Conservation (phyloP, 2,329 filamentous ascomycete species). For the Sclerotinia borealis region DNA sequence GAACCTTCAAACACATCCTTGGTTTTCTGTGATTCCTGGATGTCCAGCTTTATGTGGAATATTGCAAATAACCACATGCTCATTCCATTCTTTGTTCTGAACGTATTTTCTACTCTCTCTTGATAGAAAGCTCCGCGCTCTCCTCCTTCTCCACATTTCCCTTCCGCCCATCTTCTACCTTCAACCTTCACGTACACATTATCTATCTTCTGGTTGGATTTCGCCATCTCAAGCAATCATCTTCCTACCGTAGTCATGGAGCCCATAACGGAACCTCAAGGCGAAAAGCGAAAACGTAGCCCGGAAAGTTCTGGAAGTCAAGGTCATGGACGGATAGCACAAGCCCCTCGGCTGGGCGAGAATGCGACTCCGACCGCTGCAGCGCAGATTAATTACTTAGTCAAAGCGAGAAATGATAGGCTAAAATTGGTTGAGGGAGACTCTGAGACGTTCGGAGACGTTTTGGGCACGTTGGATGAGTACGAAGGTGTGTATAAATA, state of each 20-base stretch:
- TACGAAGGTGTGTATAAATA: conserved; percentile 55
- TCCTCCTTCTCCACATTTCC: conserved; percentile 1
- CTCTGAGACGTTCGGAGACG: conserved; percentile 63
- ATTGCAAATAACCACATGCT: not conserved
- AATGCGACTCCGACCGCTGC: conserved; percentile 10
- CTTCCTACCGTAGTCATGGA: not conserved
- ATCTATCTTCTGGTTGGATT: not conserved
- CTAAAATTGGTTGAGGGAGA: conserved; percentile 49
- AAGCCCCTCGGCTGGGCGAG: conserved; percentile 12
- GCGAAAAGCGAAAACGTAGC: conserved; percentile 27
- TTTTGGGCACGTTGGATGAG: conserved; percentile 66
- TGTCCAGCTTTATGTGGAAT: too few relatives aligned
- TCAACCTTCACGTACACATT: not conserved
- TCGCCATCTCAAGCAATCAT: not conserved
- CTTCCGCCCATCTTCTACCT: not conserved
- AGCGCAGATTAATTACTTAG: conserved; percentile 49
- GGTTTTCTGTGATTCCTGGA: not conserved
- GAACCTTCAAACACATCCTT: not conserved
- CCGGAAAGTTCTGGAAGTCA: conserved; percentile 17
- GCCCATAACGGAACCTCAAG: not conserved
- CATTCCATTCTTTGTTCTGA: not conserved
- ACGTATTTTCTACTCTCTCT: not conserved
- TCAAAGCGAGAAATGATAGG: conserved; percentile 39
- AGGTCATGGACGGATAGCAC: conserved; percentile 29
- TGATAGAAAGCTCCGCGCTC: not conserved